Evolutionary conservation across 1,284 basidiomycete species (phyloP).

Genomic region (Trametes sp.): DNA sequence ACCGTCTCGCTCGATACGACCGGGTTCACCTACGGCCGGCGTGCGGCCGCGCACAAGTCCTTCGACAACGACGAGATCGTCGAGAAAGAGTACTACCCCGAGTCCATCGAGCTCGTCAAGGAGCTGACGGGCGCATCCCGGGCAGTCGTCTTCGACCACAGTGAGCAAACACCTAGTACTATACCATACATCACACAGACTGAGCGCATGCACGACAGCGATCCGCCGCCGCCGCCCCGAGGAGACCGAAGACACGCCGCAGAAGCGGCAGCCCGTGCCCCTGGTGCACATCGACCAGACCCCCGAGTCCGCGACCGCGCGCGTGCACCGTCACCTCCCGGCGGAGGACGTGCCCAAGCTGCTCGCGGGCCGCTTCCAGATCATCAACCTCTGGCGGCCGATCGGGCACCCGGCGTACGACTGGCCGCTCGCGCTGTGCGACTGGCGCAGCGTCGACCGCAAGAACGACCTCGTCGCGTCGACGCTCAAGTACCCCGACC

Average conservation of each 20-base stretch:
- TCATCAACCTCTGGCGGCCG: constrained; percentile 79
- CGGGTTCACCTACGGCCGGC: constrained; percentile 60
- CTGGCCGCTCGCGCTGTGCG: constrained; percentile 69
- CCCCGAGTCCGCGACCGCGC: constrained; percentile 50
- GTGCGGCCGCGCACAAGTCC: constrained; percentile 50
- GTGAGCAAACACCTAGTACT: constrained; percentile 45
- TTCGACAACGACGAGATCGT: constrained; percentile 59
- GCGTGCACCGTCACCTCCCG: constrained; percentile 62
- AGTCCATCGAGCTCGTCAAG: constrained; percentile 66
- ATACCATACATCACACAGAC: background rate
- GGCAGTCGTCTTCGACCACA: constrained; percentile 70
- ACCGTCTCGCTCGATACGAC: constrained; percentile 57
- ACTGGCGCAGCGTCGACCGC: constrained; percentile 61
- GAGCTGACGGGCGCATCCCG: constrained; percentile 64
- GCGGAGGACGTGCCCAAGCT: constrained; percentile 53
- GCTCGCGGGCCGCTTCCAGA: constrained; percentile 61
- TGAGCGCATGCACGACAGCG: constrained; percentile 39
- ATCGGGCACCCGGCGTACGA: constrained; percentile 61
- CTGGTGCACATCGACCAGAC: constrained; percentile 65
- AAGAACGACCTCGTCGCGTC: constrained; percentile 57
- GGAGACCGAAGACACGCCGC: constrained; percentile 46
- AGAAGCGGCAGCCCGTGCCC: constrained; percentile 58
- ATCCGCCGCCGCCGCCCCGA: constrained; percentile 55
- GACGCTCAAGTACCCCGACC: constrained; percentile 59
- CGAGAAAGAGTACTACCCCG: constrained; percentile 62